Base-by-base conservation (phyloP, 768 basidiomycete genomes). In the Mycena sanguinolenta region DNA sequence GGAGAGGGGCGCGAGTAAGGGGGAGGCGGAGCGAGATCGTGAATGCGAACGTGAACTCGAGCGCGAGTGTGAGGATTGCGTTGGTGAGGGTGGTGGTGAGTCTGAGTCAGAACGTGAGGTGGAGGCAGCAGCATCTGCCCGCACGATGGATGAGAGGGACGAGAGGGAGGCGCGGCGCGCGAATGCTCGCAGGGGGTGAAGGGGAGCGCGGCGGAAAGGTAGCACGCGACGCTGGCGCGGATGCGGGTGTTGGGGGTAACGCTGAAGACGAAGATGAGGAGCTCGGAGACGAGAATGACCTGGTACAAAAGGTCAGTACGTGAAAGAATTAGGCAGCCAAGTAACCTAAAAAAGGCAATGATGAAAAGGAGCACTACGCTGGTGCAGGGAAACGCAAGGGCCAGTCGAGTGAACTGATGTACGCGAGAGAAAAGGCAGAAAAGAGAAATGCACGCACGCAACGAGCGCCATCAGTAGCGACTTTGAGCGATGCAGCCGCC, bases 391-490 rank as follows among this genome's bases (percentile, higher is more conserved):
- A 67, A n/a, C n/a, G 32, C 32, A 34, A 34, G 32, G 32, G 32
- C 32, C n/a, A 30, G n/a, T 4, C 3, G 46, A 49, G 25, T 36
- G 28, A 21, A 0, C 16, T 27, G 4, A n/a, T n/a, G n/a, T n/a
- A n/a, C n/a, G n/a, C 3, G 32, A 25, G 58, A 0, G 36, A 46
- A 49, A 9, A 62, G 50, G 42, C 49, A 28, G 52, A 28, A 53
- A 23, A 65, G 58, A 69, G 49, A 78, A 60, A 39, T n/a, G 32
- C 10, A 68, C 85, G 60, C 81, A 91, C 86, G 89, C 86, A 67
- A 93, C 88, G 46, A 94, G 81, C 9, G 90, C 87, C 86, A 90
- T 91, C 57, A 93, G 82, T 68, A 94, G 77, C 19, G 93, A 94
- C 52, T 89, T 85, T 17, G 71, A 72, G 17, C 63, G 62, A 21